Evolutionary conservation across 192 early-diverging fungal species (phyloP).

Genomic region (Coemansia sp.): DNA sequence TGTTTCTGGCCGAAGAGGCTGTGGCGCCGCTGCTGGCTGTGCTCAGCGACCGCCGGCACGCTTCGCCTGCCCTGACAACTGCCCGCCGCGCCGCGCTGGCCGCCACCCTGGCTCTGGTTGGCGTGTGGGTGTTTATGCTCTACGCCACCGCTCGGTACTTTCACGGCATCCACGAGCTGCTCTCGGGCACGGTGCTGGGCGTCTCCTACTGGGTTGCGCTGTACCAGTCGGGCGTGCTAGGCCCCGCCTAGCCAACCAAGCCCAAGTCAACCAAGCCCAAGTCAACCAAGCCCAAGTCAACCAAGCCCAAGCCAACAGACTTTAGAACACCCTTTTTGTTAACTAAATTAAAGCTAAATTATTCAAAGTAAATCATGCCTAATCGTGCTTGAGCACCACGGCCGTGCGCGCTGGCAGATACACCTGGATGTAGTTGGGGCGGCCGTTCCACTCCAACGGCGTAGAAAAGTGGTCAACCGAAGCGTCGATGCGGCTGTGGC

Average conservation of each 20-base stretch:
- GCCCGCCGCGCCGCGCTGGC: conserved; percentile 35
- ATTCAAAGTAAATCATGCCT: neutral
- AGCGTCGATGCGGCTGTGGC: conserved; percentile 74
- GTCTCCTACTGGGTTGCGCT: conserved; percentile 63
- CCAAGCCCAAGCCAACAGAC: neutral
- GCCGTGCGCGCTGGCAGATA: conserved; percentile 77
- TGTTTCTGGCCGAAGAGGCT: conserved; percentile 72
- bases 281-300: no score
- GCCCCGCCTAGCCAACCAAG: neutral
- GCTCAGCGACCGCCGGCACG: conserved; percentile 55
- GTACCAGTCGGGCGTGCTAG: conserved; percentile 11
- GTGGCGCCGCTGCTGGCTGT: conserved; percentile 37
- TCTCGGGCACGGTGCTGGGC: conserved; percentile 68
- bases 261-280: no score
- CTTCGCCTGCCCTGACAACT: conserved; percentile 12
- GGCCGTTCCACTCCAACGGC: conserved; percentile 69
- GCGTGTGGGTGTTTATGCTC: conserved; percentile 77
- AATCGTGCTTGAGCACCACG: conserved; percentile 59
- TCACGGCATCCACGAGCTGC: conserved; percentile 68
- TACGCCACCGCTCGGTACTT: conserved; percentile 77
- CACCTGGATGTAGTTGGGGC: conserved; percentile 76
- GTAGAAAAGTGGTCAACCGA: conserved; percentile 67
- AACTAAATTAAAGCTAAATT: neutral
- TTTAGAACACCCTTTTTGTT: neutral
- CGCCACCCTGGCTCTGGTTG: conserved; percentile 48